Percentiles rank a stretch among this genome's conserved stretches.
phyloP scores from a whole-genome alignment of 2,329 filamentous ascomycete genomes.

The Chaetomium olivaceum region DNA sequence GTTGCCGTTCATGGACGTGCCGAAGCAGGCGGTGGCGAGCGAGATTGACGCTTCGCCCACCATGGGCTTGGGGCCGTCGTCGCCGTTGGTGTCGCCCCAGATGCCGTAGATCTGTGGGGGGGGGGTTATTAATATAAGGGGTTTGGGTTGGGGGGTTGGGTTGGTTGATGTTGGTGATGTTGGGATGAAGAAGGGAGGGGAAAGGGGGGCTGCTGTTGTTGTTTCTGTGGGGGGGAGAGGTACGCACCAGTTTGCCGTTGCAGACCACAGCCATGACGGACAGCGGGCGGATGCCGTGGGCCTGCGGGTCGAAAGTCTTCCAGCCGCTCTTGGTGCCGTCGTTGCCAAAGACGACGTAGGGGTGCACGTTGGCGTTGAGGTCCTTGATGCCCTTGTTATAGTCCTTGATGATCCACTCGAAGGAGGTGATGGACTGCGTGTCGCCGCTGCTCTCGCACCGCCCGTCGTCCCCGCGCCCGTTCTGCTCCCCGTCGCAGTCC shows the following conservation, averaged over 20 bases:
- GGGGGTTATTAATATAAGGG: not conserved
- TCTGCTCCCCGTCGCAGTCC: conserved; percentile 57
- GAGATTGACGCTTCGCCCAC: conserved; percentile 52
- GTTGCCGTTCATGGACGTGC: conserved; percentile 54
- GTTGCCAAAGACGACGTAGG: conserved; percentile 58
- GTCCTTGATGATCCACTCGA: conserved; percentile 40
- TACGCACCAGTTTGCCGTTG: conserved; percentile 45
- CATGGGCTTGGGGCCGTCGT: conserved; percentile 41
- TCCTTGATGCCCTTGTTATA: conserved; percentile 45
- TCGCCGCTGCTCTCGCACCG: conserved; percentile 47
- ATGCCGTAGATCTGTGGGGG: conserved; percentile 45
- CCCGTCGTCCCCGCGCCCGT: conserved; percentile 42
- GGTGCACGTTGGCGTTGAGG: conserved; percentile 53
- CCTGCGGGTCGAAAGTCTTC: conserved; percentile 44
- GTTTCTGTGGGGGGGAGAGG: not conserved
- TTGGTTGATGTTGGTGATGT: no score
- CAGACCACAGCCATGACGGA: conserved; percentile 59
- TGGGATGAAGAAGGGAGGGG: no score
- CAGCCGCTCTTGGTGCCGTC: conserved; percentile 37
- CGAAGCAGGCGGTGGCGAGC: conserved; percentile 52
- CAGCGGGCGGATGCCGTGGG: conserved; percentile 48
- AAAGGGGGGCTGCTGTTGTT: not conserved
- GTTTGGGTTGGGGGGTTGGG: no score
- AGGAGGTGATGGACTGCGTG: conserved; percentile 47
- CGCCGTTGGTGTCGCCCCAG: conserved; percentile 57